Conservation (phyloP, 106 monocot species). For the Dendrobium chrysotoxum region DNA sequence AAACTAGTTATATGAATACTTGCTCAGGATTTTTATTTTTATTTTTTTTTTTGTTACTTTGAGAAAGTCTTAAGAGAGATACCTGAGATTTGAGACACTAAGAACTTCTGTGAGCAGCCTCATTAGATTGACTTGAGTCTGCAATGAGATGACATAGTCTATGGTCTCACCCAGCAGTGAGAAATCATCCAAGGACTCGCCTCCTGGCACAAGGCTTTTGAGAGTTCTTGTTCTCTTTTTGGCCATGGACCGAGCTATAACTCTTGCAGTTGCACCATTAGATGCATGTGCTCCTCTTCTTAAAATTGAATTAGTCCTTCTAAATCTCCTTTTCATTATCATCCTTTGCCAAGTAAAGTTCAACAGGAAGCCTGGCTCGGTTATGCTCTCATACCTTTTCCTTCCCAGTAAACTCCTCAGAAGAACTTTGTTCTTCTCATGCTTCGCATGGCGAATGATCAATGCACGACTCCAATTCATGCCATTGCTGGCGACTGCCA, state of each 20-base stretch:
- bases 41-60: background rate
- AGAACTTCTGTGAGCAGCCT: slow-evolving; percentile 17
- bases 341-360: background rate
- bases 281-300: slow-evolving; percentile 4
- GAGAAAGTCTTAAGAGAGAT: background rate
- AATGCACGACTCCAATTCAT: slow-evolving; percentile 51
- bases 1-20: background rate
- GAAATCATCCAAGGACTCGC: slow-evolving; percentile 28
- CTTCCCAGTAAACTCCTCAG: slow-evolving; percentile 2
- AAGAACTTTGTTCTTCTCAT: background rate
- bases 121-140: slow-evolving; percentile 62
- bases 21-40: no score
- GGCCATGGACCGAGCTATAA: slow-evolving; percentile 23
- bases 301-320: background rate
- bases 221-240: slow-evolving; percentile 51
- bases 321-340: background rate
- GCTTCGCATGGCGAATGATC: slow-evolving; percentile 14
- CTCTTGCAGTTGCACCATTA: background rate
- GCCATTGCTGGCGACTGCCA: slow-evolving; percentile 36
- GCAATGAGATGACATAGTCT: slow-evolving; percentile 55
- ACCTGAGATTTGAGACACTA: slow-evolving; percentile 20
- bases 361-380: background rate
- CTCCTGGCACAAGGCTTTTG: slow-evolving; percentile 54
- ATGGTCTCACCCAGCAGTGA: slow-evolving; percentile 48
- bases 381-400: slow-evolving; percentile 2